Evolutionary conservation across 2,329 filamentous ascomycete genomes (phyloP).

Genomic region (Phoma sp.): DNA sequence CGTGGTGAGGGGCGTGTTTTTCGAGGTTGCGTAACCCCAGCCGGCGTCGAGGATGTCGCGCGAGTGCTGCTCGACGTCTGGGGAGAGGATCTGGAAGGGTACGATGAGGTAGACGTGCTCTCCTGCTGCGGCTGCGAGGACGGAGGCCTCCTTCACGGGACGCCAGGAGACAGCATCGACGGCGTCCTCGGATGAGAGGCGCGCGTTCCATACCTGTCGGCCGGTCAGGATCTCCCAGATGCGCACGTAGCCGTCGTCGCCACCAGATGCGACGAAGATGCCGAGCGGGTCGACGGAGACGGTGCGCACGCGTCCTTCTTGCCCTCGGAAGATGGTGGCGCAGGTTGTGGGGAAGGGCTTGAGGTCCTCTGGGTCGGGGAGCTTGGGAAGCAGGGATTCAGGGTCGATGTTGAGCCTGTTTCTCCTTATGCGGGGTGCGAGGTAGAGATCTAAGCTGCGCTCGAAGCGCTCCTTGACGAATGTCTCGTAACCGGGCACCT

Average conservation of each 20-base stretch:
- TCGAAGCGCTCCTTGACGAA: conserved; percentile 98
- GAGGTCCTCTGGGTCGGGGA: conserved; percentile 90
- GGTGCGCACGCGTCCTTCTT: conserved; percentile 85
- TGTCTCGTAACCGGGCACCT: conserved; percentile 86
- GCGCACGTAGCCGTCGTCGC: conserved; percentile 89
- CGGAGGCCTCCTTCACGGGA: conserved; percentile 77
- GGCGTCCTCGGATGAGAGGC: conserved; percentile 75
- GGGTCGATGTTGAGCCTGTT: conserved; percentile 98
- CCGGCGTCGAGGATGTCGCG: conserved; percentile 81
- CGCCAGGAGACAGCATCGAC: conserved; percentile 91
- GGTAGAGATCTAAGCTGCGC: conserved; percentile 90
- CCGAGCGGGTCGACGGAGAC: conserved; percentile 86
- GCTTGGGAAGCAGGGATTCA: conserved; percentile 86
- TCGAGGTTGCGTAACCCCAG: conserved; percentile 88
- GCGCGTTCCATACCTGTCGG: conserved; percentile 84
- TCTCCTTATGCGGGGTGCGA: conserved; percentile 88
- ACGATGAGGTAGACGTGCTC: conserved; percentile 87
- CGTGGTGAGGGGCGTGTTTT: conserved; percentile 57
- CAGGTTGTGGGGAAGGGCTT: conserved; percentile 93
- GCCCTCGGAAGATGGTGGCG: conserved; percentile 84
- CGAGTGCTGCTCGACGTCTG: conserved; percentile 75
- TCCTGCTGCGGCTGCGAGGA: conserved; percentile 82
- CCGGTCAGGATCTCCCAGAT: conserved; percentile 89
- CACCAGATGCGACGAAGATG: conserved; percentile 85
- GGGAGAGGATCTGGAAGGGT: conserved; percentile 68